Conservation (phyloP, 768 basidiomycete species). For the Mycena metata region DNA sequence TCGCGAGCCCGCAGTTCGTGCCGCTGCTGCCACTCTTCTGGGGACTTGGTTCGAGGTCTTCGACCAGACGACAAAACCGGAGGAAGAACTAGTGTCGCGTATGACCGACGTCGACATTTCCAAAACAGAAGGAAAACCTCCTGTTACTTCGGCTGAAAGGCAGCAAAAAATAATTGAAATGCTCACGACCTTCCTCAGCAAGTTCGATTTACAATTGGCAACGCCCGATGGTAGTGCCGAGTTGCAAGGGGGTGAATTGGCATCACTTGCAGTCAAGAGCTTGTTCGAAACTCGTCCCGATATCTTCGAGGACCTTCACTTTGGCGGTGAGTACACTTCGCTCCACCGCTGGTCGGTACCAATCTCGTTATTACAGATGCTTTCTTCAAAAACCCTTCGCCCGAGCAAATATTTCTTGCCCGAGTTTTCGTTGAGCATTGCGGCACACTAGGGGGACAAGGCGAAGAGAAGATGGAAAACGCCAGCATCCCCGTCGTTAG, state of each 20-base stretch:
- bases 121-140: conserved; percentile 40
- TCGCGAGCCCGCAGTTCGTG: conserved; percentile 79
- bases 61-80: conserved; percentile 50
- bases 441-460: conserved; percentile 48
- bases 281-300: conserved; percentile 77
- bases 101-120: conserved; percentile 41
- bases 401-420: conserved; percentile 84
- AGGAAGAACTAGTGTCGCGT: conserved; percentile 45
- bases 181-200: conserved; percentile 61
- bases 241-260: conserved; percentile 48
- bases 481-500: conserved; percentile 87
- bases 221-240: conserved; percentile 51
- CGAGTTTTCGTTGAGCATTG: conserved; percentile 90
- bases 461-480: conserved; percentile 76
- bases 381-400: conserved; percentile 79
- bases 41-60: conserved; percentile 81
- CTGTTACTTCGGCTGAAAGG: conserved; percentile 31
- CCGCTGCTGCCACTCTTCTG: conserved; percentile 80
- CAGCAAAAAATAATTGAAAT: conserved; percentile 49
- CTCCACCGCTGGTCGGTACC: not conserved
- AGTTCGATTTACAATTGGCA: conserved; percentile 70
- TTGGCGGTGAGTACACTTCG: conserved; percentile 66
- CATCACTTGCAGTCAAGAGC: conserved; percentile 80
- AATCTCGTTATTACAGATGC: conserved; percentile 58
- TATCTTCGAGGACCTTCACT: conserved; percentile 75